Percentiles rank a stretch among this genome's conserved stretches.
phyloP scores from a whole-genome alignment of 164 flowering plant genomes.

The Liquidambar formosana region DNA sequence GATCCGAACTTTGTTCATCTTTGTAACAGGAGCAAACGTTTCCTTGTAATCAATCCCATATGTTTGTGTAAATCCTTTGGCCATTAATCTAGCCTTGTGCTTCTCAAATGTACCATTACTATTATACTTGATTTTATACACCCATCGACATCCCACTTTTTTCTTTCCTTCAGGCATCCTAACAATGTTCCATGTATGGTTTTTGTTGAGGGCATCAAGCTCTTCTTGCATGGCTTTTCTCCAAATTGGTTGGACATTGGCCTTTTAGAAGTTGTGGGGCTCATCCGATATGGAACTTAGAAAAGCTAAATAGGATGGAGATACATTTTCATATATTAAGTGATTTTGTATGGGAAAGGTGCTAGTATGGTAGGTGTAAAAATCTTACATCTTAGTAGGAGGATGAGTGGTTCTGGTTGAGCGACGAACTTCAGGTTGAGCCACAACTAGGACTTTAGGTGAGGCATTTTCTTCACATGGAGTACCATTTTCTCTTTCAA shows the following conservation, averaged over 20 bases:
- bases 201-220: constrained; percentile 1
- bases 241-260: constrained; percentile 4
- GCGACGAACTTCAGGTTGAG: not conserved
- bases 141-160: constrained; percentile 9
- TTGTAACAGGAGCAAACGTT: too few relatives aligned
- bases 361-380: not conserved
- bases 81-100: constrained; percentile 11
- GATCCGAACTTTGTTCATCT: too few relatives aligned
- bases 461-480: too few relatives aligned
- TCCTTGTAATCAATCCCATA: constrained; percentile 11
- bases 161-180: not conserved
- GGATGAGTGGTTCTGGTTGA: not conserved
- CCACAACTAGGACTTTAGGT: not conserved
- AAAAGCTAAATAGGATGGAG: not conserved
- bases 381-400: not conserved
- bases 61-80: constrained; percentile 4
- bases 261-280: not conserved
- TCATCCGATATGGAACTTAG: not conserved
- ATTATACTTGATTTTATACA: constrained; percentile 9
- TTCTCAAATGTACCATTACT: constrained; percentile 10
- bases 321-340: constrained; percentile 5
- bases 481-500: too few relatives aligned
- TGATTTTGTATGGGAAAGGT: not conserved
- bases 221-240: constrained; percentile 20
- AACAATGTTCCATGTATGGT: constrained; percentile 8